These are phyloP conservation scores for Pseudogymnoascus pannorum DNA, from an alignment of 2,329 filamentous ascomycete genomes.

Conservation along the genomic window DNA sequence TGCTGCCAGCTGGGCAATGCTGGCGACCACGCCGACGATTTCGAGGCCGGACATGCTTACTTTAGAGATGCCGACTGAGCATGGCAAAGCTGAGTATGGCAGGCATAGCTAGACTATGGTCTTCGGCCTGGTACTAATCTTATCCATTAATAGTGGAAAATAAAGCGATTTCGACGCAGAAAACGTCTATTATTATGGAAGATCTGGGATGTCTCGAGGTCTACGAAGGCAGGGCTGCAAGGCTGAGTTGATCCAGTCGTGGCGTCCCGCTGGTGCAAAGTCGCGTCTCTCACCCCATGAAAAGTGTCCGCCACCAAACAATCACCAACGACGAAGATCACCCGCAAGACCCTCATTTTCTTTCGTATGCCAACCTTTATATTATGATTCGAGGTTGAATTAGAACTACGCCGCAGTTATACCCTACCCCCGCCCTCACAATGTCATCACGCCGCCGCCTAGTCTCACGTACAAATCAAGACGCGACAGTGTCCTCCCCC, in stretches of 20 bases:
- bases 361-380: neutral
- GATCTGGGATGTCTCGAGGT: too few species aligned
- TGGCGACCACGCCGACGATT: too few species aligned
- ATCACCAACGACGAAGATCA: neutral
- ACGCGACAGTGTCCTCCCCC: neutral
- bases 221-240: neutral
- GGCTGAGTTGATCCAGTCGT: neutral
- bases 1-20: too few species aligned
- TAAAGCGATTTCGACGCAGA: too few species aligned
- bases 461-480: conserved; percentile 4
- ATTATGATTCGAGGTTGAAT: neutral
- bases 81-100: too few species aligned
- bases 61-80: too few species aligned
- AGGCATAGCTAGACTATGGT: too few species aligned
- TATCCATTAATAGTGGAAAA: too few species aligned
- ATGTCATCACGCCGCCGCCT: conserved; percentile 1
- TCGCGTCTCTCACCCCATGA: neutral
- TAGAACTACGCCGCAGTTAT: neutral
- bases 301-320: neutral
- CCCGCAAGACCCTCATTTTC: neutral
- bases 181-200: too few species aligned
- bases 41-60: too few species aligned
- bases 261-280: neutral
- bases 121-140: too few species aligned
- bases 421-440: neutral